Evolutionary conservation across 2,329 filamentous ascomycete genomes (phyloP), one percentile per base, ranked within the genome.

Genomic region (Spiromastix sp.): DNA sequence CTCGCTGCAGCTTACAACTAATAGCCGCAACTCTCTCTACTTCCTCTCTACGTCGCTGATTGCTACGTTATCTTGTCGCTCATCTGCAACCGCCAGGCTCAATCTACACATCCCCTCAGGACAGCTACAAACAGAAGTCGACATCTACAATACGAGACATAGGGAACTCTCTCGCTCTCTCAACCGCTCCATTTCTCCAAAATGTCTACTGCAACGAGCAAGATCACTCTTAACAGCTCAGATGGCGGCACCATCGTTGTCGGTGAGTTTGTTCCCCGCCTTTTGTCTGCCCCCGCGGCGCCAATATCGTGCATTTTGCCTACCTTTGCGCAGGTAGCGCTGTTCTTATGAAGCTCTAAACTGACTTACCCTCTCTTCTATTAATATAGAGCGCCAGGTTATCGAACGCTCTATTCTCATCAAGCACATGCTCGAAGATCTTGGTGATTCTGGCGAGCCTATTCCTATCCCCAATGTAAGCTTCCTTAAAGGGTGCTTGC

Each of bases 341-440:
- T 22, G n/a, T n/a, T 29, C 34, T 13, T 4, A 18, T 5, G 29
- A 34, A 20, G 15, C n/a, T 13, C 24, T 28, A 21, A 11, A 32
- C 22, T 36, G n/a, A n/a, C n/a, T 42, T n/a, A 38, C 32, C 15
- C 24, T 11, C 32, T 9, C 22, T 39, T 18, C 16, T 22, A n/a
- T 13, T 18, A 13, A 32, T 17, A 32, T 42, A 83, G 86, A 93
- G 45, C 84, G 85, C 45, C 70, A 75, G 24, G 83, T 96, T 42
- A 85, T 84, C 27, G 85, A 94, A 69, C 84, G 89, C 47, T 94
- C 85, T 3, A 77, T 95, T 53, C 72, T 98, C 35, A 93, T 98
- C 70, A 95, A 94, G 77, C 94, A 96, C 71, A 81, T 98, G 81
- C 74, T 98, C 30, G 87, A 94, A 56, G 91, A 98, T 67, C 67